Evolutionary conservation across 345 rosid species (phyloP), one percentile per base, ranked within the genome.

Genomic region (Populus deltoides): DNA sequence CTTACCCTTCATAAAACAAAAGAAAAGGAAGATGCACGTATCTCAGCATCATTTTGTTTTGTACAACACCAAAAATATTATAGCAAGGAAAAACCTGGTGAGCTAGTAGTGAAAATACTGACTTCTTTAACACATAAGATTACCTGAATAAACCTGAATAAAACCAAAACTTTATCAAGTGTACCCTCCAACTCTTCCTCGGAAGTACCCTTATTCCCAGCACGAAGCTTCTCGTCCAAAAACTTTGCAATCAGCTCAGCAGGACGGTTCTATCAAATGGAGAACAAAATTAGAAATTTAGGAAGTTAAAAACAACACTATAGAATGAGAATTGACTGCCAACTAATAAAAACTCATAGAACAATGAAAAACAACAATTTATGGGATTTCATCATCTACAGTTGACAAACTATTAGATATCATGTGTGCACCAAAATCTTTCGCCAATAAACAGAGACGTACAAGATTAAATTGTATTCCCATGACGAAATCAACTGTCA

Each of bases 161-260:
- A 87, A 75, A 96, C 98, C 87, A 96, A 88, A 72, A 93, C 99
- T 90, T 91, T 93, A 80, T 96, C 99, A 79, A 96, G 98, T 62
- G 88, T 93, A 62, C 90, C 89, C 98, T 96, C 99, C 90, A 93
- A 87, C 85, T 96, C 99, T 90, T 96, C 99, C 89, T 96, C 99
- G 25, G 99, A 93, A 75, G 97, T 93, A 84, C 97, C 98, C 89
- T 96, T 96, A 81, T 96, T 96, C 73, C 99, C 98, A 87, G 99
- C 98, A 81, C 98, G 99, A 78, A 96, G 94, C 86, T 96, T 96
- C 80, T 93, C 99, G 79, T 96, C 99, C 90, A 93, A 86, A 86
- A 93, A 96, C 85, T 96, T 96, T 16, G 99, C 98, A 62, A 96
- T 96, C 83, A 96, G 87, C 87, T 96, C 99, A 66, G 99, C 98